Conservation (phyloP, 2,329 filamentous ascomycete genomes). For the Salinomyces thailandicus region DNA sequence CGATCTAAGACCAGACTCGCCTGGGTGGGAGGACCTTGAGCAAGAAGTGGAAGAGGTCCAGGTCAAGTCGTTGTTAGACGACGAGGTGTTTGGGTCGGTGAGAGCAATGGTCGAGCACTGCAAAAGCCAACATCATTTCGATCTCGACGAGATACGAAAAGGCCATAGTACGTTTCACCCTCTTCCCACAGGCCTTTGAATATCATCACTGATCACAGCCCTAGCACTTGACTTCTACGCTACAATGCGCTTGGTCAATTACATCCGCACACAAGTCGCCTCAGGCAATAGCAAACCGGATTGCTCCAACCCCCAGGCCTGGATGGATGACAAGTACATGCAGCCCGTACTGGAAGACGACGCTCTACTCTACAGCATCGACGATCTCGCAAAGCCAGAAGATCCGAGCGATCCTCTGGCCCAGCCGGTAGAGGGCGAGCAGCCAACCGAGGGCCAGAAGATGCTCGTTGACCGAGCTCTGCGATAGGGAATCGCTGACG, state of each 20-base stretch:
- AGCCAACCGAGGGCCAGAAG: constrained; percentile 2
- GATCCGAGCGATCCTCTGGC: constrained; percentile 4
- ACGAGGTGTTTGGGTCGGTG: constrained; percentile 24
- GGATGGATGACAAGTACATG: constrained; percentile 71
- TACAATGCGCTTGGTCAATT: constrained; percentile 41
- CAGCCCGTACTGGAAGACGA: constrained; percentile 83
- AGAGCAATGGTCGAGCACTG: constrained; percentile 30
- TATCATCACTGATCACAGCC: constrained; percentile 1
- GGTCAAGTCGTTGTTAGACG: constrained; percentile 32
- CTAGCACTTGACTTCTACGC: constrained; percentile 35
- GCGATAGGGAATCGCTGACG: no score
- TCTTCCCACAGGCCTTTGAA: not conserved
- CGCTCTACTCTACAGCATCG: constrained; percentile 74
- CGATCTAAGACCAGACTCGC: constrained; percentile 25
- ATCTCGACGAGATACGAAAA: constrained; percentile 28
- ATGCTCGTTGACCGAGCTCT: constrained; percentile 3
- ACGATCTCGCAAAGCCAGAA: constrained; percentile 52
- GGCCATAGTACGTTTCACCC: constrained; percentile 26
- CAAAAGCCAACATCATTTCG: constrained; percentile 29
- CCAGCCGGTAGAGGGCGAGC: not conserved
- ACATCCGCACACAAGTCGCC: constrained; percentile 33
- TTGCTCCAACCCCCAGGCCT: constrained; percentile 49
- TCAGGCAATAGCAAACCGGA: constrained; percentile 20
- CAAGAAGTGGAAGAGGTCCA: constrained; percentile 29
- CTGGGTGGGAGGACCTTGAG: constrained; percentile 37